These are phyloP conservation scores for Colletotrichum higginsianum DNA, from an alignment of 2,329 filamentous ascomycete genomes.

Conservation along the genomic window DNA sequence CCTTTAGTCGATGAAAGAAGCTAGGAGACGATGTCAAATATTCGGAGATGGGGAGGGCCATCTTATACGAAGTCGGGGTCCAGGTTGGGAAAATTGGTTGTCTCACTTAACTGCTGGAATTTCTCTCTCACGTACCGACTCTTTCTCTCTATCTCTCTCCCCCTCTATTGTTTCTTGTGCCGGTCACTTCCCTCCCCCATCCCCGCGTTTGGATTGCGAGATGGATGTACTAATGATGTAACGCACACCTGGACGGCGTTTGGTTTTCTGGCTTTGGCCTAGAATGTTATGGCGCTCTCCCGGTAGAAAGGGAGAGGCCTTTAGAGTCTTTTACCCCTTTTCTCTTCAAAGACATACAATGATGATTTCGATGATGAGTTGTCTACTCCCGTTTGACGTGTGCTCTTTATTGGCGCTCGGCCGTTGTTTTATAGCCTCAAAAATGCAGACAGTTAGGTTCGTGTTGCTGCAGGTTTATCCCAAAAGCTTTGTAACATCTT, in stretches of 20 bases:
- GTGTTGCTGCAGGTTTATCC: no score
- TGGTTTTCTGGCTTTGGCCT: slow-evolving; percentile 11
- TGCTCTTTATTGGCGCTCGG: not conserved
- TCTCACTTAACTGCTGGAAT: slow-evolving; percentile 15
- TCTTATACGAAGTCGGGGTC: slow-evolving; percentile 27
- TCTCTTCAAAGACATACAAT: not conserved
- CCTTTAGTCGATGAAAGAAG: not conserved
- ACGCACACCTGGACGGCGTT: slow-evolving; percentile 35
- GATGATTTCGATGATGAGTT: not conserved
- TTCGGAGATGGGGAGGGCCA: not conserved
- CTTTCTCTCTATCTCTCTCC: not conserved
- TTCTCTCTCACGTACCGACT: not conserved
- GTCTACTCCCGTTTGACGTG: not conserved
- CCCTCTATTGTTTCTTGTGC: slow-evolving; percentile 22
- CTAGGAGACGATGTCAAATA: not conserved
- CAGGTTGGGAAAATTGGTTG: slow-evolving; percentile 21
- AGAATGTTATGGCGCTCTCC: slow-evolving; percentile 33
- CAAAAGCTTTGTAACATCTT: not conserved
- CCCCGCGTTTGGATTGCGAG: slow-evolving; percentile 13
- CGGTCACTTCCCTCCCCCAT: slow-evolving; percentile 33
- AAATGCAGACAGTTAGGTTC: not conserved
- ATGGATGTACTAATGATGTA: slow-evolving; percentile 42
- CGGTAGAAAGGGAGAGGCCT: slow-evolving; percentile 4
- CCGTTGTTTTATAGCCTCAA: not conserved
- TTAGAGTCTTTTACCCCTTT: not conserved